A percentile compares a stretch with the other conserved stretches of the same genome.
These are phyloP conservation scores for Nakazawaea molendinolei DNA, from an alignment of 805 yeast species.

Conservation along the genomic window DNA sequence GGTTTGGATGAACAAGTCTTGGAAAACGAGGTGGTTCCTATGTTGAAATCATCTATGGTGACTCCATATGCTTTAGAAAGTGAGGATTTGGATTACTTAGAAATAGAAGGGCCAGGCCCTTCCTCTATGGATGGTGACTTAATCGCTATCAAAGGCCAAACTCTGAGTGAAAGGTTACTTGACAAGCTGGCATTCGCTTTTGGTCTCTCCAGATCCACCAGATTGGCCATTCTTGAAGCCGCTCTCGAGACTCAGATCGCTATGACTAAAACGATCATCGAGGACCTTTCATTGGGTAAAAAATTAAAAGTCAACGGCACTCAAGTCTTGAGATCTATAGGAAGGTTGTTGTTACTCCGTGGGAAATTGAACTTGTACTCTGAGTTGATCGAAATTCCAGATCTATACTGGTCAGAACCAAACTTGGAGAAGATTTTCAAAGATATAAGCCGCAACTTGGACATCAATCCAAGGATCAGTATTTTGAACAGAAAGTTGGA, in stretches of 20 bases:
- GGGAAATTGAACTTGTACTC: constrained; percentile 83
- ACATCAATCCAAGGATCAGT: constrained; percentile 68
- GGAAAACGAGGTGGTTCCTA: constrained; percentile 40
- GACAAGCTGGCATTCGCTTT: constrained; percentile 88
- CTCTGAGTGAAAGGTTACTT: constrained; percentile 40
- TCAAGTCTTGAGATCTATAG: constrained; percentile 65
- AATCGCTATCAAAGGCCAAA: constrained; percentile 52
- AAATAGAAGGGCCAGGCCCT: constrained; percentile 20
- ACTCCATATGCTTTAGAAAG: constrained; percentile 52
- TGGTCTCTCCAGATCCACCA: constrained; percentile 81
- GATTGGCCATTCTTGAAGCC: constrained; percentile 73
- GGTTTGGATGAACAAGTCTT: constrained; percentile 56
- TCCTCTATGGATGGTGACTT: constrained; percentile 55
- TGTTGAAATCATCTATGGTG: constrained; percentile 41
- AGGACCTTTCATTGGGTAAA: constrained; percentile 57
- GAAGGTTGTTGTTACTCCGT: constrained; percentile 65
- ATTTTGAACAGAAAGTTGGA: constrained; percentile 82
- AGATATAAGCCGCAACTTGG: constrained; percentile 63
- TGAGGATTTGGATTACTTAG: constrained; percentile 82
- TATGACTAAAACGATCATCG: constrained; percentile 58
- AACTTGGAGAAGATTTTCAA: constrained; percentile 71
- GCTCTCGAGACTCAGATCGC: constrained; percentile 63
- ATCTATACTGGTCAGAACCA: constrained; percentile 90
- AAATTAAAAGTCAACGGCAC: constrained; percentile 44
- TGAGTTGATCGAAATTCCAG: constrained; percentile 88